phyloP scores from a whole-genome alignment of 2,329 filamentous ascomycete species.

The Chrysosporium queenslandicum region DNA sequence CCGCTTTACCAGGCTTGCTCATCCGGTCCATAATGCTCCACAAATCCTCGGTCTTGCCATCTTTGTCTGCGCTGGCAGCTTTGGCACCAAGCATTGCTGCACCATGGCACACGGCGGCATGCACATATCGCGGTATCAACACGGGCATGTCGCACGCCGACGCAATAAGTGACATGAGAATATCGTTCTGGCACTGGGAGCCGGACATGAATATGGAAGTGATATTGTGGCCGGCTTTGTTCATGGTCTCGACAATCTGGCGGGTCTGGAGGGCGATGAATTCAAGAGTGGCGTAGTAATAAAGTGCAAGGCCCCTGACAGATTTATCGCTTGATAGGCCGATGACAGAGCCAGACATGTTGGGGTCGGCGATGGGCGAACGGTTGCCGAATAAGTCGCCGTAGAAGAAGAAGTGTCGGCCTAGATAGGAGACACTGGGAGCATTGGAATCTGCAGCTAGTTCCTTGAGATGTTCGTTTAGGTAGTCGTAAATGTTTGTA shows the following conservation, averaged over 20 bases:
- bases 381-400: constrained; percentile 96
- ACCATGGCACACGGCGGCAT: constrained; percentile 93
- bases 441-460: constrained; percentile 59
- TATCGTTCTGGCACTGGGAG: constrained; percentile 89
- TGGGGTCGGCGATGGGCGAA: constrained; percentile 81
- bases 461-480: constrained; percentile 76
- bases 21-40: constrained; percentile 98
- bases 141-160: constrained; percentile 88
- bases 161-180: constrained; percentile 84
- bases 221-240: constrained; percentile 75
- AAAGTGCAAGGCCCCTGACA: constrained; percentile 74
- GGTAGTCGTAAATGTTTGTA: constrained; percentile 86
- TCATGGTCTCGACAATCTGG: constrained; percentile 93
- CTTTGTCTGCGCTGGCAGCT: constrained; percentile 71
- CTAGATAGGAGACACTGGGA: constrained; percentile 73
- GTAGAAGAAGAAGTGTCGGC: constrained; percentile 95
- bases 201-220: constrained; percentile 97
- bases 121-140: constrained; percentile 83
- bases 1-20: constrained; percentile 82
- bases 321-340: constrained; percentile 80
- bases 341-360: constrained; percentile 83
- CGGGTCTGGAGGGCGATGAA: constrained; percentile 96
- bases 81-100: constrained; percentile 97
- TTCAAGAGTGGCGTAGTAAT: constrained; percentile 95
- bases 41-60: constrained; percentile 71